phyloP scores from a whole-genome alignment of 768 basidiomycete genomes.

The Infundibulicybe gibba region DNA sequence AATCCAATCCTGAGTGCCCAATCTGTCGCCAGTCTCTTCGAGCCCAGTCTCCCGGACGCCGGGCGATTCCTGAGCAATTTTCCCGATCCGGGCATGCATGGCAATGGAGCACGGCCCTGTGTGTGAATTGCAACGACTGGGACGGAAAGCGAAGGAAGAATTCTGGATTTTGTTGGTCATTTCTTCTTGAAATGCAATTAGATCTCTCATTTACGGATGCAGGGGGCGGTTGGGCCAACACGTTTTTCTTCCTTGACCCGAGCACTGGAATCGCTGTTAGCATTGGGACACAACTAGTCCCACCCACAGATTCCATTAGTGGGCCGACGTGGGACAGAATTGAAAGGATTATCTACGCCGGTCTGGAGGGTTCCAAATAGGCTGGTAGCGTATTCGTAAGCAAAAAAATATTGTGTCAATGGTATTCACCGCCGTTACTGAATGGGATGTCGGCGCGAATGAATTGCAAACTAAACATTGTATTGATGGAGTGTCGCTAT shows the following conservation, averaged over 20 bases:
- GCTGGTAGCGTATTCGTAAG: too few species aligned
- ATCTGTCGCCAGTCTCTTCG: slow-evolving; percentile 9
- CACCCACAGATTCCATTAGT: neutral
- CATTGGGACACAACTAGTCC: neutral
- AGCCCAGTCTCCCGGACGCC: slow-evolving; percentile 8
- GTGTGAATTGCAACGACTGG: neutral
- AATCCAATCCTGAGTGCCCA: slow-evolving; percentile 8
- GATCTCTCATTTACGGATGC: neutral
- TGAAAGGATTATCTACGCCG: neutral
- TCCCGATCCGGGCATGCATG: too few species aligned
- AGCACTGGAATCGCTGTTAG: neutral
- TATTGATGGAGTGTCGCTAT: too few species aligned
- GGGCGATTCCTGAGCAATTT: neutral
- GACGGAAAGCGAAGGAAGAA: neutral
- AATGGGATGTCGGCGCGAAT: too few species aligned
- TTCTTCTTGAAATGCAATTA: neutral
- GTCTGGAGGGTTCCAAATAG: too few species aligned
- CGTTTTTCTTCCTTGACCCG: neutral
- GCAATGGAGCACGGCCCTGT: neutral
- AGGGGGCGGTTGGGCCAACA: neutral
- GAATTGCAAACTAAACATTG: too few species aligned
- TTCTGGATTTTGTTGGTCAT: neutral
- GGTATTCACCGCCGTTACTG: too few species aligned
- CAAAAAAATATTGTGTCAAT: too few species aligned
- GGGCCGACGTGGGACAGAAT: neutral